These are phyloP conservation scores for Fusarium sulawesiense DNA, from an alignment of 2,329 filamentous ascomycete species.

Conservation along the genomic window DNA sequence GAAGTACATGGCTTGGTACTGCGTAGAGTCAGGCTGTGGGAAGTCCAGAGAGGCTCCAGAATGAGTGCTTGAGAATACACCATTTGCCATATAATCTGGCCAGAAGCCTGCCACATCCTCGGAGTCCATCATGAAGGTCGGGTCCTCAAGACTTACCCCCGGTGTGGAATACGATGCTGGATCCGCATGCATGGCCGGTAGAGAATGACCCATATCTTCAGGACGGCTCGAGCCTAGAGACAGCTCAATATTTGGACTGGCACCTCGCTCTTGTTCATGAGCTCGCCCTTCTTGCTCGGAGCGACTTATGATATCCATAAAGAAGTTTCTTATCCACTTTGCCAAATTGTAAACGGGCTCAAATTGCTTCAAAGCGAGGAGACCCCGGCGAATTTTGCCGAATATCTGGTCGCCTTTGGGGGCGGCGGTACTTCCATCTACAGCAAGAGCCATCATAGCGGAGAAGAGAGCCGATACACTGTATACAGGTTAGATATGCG, in stretches of 20 bases:
- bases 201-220: too few relatives aligned
- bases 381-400: not conserved
- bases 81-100: conserved; percentile 6
- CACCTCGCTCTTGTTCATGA: not conserved
- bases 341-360: conserved; percentile 10
- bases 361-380: conserved; percentile 2
- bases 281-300: accelerated
- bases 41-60: conserved; percentile 4
- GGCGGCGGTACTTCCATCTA: accelerated
- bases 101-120: conserved; percentile 1
- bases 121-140: not conserved
- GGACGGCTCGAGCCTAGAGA: too few relatives aligned
- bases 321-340: conserved; percentile 25
- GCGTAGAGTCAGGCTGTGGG: conserved; percentile 16
- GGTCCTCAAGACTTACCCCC: not conserved
- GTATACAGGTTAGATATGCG: not conserved
- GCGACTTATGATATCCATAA: conserved; percentile 22
- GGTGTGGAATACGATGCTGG: accelerated
- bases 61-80: conserved; percentile 1
- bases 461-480: not conserved
- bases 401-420: not conserved
- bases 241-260: too few relatives aligned
- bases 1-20: conserved; percentile 29
- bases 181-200: accelerated
- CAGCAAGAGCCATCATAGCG: not conserved